phyloP scores from a whole-genome alignment of 2,329 filamentous ascomycete genomes.

The Aspergillus arachidicola region DNA sequence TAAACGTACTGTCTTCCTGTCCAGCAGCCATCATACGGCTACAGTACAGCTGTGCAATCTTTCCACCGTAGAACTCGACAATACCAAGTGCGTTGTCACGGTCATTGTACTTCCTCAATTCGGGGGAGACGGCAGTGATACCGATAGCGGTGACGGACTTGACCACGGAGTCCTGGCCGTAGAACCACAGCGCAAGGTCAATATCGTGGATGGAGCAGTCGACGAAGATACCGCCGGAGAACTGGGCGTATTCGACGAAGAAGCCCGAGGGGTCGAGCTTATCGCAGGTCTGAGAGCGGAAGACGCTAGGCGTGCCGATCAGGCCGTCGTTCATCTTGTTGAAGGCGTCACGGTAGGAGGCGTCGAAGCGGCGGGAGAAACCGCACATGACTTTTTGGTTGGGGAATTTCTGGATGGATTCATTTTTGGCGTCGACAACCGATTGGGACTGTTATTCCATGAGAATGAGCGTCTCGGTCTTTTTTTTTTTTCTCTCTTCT shows the following conservation, averaged over 20 bases:
- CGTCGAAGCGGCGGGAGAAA: constrained; percentile 68
- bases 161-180: constrained; percentile 55
- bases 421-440: neutral
- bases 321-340: constrained; percentile 53
- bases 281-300: constrained; percentile 68
- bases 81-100: constrained; percentile 65
- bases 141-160: constrained; percentile 60
- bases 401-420: neutral
- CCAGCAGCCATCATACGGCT: constrained; percentile 68
- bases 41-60: constrained; percentile 65
- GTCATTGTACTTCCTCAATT: constrained; percentile 58
- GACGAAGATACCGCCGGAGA: constrained; percentile 68
- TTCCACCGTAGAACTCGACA: constrained; percentile 66
- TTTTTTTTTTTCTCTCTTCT: neutral
- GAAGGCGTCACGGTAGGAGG: constrained; percentile 63
- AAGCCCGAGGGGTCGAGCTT: constrained; percentile 65
- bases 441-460: neutral
- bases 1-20: constrained; percentile 56
- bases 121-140: constrained; percentile 61
- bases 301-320: constrained; percentile 62
- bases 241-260: constrained; percentile 67
- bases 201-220: constrained; percentile 72
- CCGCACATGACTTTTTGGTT: constrained; percentile 66
- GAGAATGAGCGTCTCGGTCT: too few relatives aligned
- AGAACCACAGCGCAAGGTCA: constrained; percentile 65